Evolutionary conservation across 192 early-diverging fungal genomes (phyloP), one percentile per base, ranked within the genome.

Genomic region (Coemansia sp.): DNA sequence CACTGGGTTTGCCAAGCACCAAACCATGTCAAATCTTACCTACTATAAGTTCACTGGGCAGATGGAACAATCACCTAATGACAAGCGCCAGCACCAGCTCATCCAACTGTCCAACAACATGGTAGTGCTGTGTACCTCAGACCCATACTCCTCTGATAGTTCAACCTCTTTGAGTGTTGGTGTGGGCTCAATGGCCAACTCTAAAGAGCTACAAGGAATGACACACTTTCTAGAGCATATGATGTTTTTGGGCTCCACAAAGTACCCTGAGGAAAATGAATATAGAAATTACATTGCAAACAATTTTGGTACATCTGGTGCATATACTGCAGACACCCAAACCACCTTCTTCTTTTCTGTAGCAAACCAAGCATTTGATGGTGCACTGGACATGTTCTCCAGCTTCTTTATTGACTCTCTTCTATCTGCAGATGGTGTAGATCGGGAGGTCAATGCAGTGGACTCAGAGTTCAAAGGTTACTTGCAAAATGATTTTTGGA

Each of bases 401-500:
- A 86, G 91, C 56, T 95, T 93, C 66, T 98, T 98, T 65, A 90
- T 90, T 16, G 73, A 81, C 14, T 92, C 94, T 6, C 81, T 93
- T 23, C 92, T 95, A 71, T 77, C 81, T 23, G 85, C 85, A 21
- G 82, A 82, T 22, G 88, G 89, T 56, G 91, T 88, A 10, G 93
- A 94, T 25, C 82, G 91, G 22, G 94, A 98, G 69, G 64, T 96
- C 52, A 78, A 85, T n/a, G 92, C 92, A 1, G 92, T 98, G 7
- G 92, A 98, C 69, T 95, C 94, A 1, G 95, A 98, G 58, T 89
- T 89, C 77, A 92, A 92, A 52, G 88, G 90, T 50, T 89, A 92
- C 60, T 45, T 92, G 21, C 92, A 93, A 58, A 69, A 69, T 14
- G 92, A 94, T 8, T 1, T 5, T 50, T 49, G 33, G 38, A 23